These are phyloP conservation scores for Suhomyces chickasaworum DNA, from an alignment of 1,139 yeast species.

Conservation along the genomic window DNA sequence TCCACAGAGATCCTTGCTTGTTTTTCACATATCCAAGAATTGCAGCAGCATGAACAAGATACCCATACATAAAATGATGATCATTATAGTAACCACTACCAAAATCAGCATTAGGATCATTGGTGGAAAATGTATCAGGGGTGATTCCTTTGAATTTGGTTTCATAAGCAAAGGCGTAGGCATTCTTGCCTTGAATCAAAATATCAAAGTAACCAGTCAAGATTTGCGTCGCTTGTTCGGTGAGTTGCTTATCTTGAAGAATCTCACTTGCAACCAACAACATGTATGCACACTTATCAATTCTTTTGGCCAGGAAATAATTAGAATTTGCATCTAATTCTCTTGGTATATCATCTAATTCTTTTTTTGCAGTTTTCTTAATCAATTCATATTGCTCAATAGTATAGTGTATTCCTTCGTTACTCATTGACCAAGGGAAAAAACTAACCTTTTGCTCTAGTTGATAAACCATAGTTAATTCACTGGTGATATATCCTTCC, in stretches of 20 bases:
- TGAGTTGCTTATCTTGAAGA: slow-evolving; percentile 52
- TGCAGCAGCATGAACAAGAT: slow-evolving; percentile 77
- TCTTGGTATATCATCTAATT: slow-evolving; percentile 53
- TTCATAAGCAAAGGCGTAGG: slow-evolving; percentile 67
- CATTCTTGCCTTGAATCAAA: slow-evolving; percentile 54
- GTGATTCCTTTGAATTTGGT: slow-evolving; percentile 68
- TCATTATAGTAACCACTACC: slow-evolving; percentile 76
- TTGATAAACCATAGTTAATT: slow-evolving; percentile 52
- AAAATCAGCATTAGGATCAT: slow-evolving; percentile 43
- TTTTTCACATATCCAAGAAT: slow-evolving; percentile 66
- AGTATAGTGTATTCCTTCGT: slow-evolving; percentile 44
- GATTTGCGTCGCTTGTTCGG: slow-evolving; percentile 29
- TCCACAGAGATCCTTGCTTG: slow-evolving; percentile 67
- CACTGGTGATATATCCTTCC: slow-evolving; percentile 58
- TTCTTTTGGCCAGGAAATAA: slow-evolving; percentile 69
- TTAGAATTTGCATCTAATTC: slow-evolving; percentile 53
- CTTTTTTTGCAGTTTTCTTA: slow-evolving; percentile 58
- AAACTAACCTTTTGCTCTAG: slow-evolving; percentile 53
- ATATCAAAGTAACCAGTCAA: slow-evolving; percentile 44
- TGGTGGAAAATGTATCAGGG: slow-evolving; percentile 57
- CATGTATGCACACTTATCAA: slow-evolving; percentile 75
- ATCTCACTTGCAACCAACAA: slow-evolving; percentile 64
- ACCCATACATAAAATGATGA: slow-evolving; percentile 81
- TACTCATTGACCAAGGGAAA: slow-evolving; percentile 57
- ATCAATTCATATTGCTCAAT: slow-evolving; percentile 53